These are phyloP conservation scores for Gossypium sturtianum DNA, from an alignment of 345 rosid genomes.

Conservation along the genomic window DNA sequence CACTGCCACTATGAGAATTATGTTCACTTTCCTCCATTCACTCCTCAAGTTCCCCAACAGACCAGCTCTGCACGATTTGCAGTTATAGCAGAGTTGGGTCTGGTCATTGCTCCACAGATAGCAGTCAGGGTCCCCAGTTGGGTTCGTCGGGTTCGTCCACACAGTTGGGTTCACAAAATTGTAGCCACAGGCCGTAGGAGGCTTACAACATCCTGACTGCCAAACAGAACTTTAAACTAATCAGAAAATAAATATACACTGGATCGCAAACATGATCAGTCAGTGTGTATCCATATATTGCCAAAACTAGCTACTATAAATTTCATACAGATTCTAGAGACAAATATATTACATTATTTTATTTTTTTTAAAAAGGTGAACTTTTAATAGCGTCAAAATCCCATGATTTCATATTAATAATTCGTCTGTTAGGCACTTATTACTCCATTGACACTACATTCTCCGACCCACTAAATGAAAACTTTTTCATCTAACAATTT, in stretches of 20 bases:
- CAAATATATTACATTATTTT: slow-evolving; percentile 10
- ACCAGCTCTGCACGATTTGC: slow-evolving; percentile 87
- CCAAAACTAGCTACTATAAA: background rate
- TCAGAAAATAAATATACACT: background rate
- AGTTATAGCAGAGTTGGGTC: slow-evolving; percentile 72
- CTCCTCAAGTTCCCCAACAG: slow-evolving; percentile 67
- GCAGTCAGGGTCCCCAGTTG: slow-evolving; percentile 74
- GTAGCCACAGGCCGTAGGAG: slow-evolving; percentile 81
- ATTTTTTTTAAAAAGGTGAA: background rate
- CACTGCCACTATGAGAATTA: slow-evolving; percentile 64
- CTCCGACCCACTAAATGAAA: background rate
- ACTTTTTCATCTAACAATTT: background rate
- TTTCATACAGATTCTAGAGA: background rate
- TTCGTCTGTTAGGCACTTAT: background rate
- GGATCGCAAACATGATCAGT: background rate
- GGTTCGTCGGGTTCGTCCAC: slow-evolving; percentile 76
- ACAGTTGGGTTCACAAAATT: slow-evolving; percentile 67
- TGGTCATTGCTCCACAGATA: slow-evolving; percentile 79
- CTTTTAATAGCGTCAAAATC: slow-evolving; percentile 9
- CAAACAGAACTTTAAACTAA: background rate
- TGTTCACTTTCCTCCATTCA: slow-evolving; percentile 84
- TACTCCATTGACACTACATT: background rate
- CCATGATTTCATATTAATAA: slow-evolving; percentile 17
- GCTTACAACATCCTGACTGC: slow-evolving; percentile 96
- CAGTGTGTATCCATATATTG: background rate